These are phyloP conservation scores for Cercophora sp. DNA, from an alignment of 495 filamentous ascomycete species.

Conservation along the genomic window DNA sequence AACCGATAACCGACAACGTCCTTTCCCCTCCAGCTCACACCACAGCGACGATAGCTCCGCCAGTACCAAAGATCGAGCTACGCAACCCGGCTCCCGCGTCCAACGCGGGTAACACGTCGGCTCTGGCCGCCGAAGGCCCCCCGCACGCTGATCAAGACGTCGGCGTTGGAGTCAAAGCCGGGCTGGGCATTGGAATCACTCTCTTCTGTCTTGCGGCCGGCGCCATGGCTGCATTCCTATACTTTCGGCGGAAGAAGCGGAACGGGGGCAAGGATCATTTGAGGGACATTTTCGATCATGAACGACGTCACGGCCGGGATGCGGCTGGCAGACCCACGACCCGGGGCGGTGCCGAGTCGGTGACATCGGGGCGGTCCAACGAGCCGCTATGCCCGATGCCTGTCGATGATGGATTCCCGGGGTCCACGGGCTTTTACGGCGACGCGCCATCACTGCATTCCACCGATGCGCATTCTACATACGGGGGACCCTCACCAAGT, in stretches of 20 bases:
- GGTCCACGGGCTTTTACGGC: constrained; percentile 34
- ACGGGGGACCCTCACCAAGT: constrained; percentile 20
- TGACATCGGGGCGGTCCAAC: constrained; percentile 22
- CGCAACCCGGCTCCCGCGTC: not conserved
- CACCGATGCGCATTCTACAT: constrained; percentile 19
- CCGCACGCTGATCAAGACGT: constrained; percentile 15
- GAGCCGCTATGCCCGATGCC: constrained; percentile 27
- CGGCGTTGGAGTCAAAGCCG: constrained; percentile 25
- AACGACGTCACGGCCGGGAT: constrained; percentile 18
- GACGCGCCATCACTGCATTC: constrained; percentile 26
- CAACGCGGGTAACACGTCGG: no score
- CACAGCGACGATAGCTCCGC: constrained; percentile 1
- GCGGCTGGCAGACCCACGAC: constrained; percentile 16
- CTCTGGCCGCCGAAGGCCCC: constrained; percentile 2
- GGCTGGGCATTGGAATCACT: constrained; percentile 24
- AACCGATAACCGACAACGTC: constrained; percentile 10
- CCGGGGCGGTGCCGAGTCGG: constrained; percentile 16
- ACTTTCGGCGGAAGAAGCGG: constrained; percentile 25
- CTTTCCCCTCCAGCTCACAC: not conserved
- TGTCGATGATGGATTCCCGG: constrained; percentile 30
- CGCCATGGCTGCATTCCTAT: constrained; percentile 28
- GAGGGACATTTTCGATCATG: constrained; percentile 21
- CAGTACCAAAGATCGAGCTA: not conserved
- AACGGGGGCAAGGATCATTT: constrained; percentile 13
- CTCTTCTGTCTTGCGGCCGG: constrained; percentile 17